A percentile compares a stretch with the other conserved stretches of the same genome.
Evolutionary conservation across 129 eudicot genomes (phyloP).

Genomic region (Silybum marianum): DNA sequence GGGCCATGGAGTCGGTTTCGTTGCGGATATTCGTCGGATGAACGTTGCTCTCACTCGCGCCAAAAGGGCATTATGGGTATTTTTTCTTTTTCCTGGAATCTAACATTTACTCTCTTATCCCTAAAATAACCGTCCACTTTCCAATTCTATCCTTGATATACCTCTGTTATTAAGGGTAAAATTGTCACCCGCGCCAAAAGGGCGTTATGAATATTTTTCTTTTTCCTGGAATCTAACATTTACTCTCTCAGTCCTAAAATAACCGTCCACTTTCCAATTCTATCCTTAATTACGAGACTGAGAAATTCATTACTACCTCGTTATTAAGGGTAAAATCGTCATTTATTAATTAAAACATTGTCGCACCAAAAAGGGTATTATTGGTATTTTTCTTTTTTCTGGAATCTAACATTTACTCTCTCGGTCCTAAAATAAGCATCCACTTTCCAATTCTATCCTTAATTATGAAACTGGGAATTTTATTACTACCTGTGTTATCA

Average conservation of each 20-base stretch:
- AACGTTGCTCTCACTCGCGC: conserved; percentile 98
- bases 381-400: conserved; percentile 50
- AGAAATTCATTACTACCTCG: no score
- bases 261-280: no score
- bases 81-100: not conserved
- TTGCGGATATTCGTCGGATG: conserved; percentile 96
- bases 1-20: conserved; percentile 90
- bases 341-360: no score
- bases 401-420: not conserved
- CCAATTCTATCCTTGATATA: not conserved
- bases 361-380: conserved; percentile 13
- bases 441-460: not conserved
- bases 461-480: no score
- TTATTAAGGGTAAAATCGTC: no score
- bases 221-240: no score
- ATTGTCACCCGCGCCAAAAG: conserved; percentile 69
- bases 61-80: conserved; percentile 88
- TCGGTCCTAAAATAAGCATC: not conserved
- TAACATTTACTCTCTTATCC: not conserved
- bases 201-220: conserved; percentile 27
- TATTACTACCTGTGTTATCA: not conserved
- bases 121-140: no score
- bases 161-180: no score
- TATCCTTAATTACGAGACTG: no score
- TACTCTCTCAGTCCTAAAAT: no score